phyloP scores from a whole-genome alignment of 495 filamentous ascomycete species.

The Penicillium cataractarum region DNA sequence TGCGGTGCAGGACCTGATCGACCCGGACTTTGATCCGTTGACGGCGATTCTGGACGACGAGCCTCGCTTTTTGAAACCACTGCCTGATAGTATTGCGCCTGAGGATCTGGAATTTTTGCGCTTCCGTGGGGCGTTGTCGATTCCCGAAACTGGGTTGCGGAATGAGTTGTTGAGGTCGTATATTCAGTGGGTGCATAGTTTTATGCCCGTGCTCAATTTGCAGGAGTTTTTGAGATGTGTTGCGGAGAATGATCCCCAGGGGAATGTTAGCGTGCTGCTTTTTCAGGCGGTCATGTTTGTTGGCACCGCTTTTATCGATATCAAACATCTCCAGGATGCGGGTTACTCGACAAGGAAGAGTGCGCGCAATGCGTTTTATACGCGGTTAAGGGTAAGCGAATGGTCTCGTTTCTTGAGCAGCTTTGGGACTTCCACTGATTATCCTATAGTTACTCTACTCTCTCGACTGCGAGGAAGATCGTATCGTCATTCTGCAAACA shows the following conservation, averaged over 20 bases:
- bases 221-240: conserved; percentile 69
- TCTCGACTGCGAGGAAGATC: conserved; percentile 80
- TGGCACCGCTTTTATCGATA: conserved; percentile 74
- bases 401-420: not conserved
- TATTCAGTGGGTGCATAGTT: conserved; percentile 82
- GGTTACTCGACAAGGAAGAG: conserved; percentile 71
- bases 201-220: conserved; percentile 79
- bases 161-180: conserved; percentile 74
- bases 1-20: conserved; percentile 47
- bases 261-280: conserved; percentile 70
- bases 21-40: conserved; percentile 50
- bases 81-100: conserved; percentile 55
- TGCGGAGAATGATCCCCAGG: conserved; percentile 59
- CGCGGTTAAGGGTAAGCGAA: conserved; percentile 66
- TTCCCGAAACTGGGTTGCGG: conserved; percentile 66
- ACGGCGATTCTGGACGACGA: conserved; percentile 47
- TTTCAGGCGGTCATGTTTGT: conserved; percentile 84
- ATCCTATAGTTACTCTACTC: conserved; percentile 71
- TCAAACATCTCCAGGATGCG: conserved; percentile 64
- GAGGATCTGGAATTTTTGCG: conserved; percentile 75
- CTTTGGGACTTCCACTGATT: not conserved
- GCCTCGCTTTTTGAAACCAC: conserved; percentile 55
- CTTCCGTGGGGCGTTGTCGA: conserved; percentile 70
- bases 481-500: conserved; percentile 76
- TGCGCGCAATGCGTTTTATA: conserved; percentile 76